Evolutionary conservation across 73 alveolate genomes (phyloP).

Genomic region (Paramecium sonneborni): DNA sequence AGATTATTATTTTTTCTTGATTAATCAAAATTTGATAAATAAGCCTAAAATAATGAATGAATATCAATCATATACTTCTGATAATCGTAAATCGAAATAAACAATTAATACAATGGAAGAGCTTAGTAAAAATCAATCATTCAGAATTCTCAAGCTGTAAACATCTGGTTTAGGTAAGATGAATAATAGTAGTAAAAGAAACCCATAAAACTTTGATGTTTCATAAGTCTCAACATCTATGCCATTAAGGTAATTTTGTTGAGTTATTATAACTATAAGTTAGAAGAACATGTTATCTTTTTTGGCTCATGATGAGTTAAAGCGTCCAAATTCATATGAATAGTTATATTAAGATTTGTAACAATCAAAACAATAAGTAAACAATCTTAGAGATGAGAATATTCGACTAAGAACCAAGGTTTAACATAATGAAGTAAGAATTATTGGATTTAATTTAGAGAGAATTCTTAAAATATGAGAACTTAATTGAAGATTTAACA

Average conservation of each 20-base stretch:
- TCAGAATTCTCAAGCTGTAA: constrained; percentile 18
- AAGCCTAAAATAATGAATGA: neutral
- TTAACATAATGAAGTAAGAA: neutral
- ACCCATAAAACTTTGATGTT: constrained; percentile 16
- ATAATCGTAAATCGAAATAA: constrained; percentile 15
- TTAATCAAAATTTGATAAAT: neutral
- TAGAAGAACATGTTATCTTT: constrained; percentile 34
- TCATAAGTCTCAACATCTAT: constrained; percentile 13
- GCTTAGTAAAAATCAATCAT: constrained; percentile 6
- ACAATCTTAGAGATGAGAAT: constrained; percentile 25
- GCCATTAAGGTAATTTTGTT: constrained; percentile 19
- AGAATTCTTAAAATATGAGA: constrained; percentile 21
- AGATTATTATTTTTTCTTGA: neutral
- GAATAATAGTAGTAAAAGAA: constrained; percentile 12
- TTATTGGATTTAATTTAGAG: neutral
- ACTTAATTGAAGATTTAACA: constrained; percentile 8
- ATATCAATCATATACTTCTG: constrained; percentile 36
- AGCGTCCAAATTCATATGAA: neutral
- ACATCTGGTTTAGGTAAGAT: constrained; percentile 1
- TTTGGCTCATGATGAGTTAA: neutral
- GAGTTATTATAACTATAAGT: neutral
- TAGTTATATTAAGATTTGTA: neutral
- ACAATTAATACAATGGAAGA: constrained; percentile 29
- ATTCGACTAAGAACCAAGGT: constrained; percentile 10
- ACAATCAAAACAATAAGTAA: neutral